Evolutionary conservation across 176 grass and related monocot genomes (phyloP).

Genomic region (Saccharum officinarum): DNA sequence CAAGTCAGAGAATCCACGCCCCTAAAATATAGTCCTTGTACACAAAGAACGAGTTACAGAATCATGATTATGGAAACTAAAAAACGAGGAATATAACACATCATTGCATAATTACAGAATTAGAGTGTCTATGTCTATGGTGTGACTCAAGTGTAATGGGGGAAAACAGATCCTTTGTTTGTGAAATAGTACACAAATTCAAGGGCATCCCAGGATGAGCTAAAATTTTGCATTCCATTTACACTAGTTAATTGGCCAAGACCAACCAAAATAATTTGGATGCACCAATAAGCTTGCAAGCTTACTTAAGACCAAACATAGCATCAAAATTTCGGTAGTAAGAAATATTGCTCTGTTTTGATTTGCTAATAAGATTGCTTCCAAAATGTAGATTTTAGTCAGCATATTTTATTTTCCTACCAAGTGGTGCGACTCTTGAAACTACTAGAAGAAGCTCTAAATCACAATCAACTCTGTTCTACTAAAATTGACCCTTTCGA

Average conservation of each 20-base stretch:
- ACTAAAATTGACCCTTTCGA: not conserved
- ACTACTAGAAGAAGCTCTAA: not conserved
- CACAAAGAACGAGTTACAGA: too few species aligned
- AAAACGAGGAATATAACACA: too few species aligned
- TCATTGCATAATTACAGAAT: too few species aligned
- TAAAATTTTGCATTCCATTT: slow-evolving; percentile 14
- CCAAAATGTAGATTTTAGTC: not conserved
- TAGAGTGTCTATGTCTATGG: too few species aligned
- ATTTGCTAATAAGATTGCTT: not conserved
- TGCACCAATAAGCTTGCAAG: not conserved
- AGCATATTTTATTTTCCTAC: not conserved
- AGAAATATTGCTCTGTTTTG: not conserved
- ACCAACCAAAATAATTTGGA: not conserved
- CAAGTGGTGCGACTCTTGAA: not conserved
- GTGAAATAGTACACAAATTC: not conserved
- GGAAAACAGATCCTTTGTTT: not conserved
- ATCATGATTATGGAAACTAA: too few species aligned
- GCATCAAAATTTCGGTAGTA: not conserved
- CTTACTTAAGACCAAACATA: not conserved
- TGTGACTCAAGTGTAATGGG: too few species aligned
- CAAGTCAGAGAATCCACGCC: too few species aligned
- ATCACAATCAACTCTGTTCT: slow-evolving; percentile 25
- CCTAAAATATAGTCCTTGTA: too few species aligned
- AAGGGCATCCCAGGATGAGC: not conserved
- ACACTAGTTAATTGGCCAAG: not conserved